phyloP scores from a whole-genome alignment of 148 eudicot genomes.

The Arbutus unedo region DNA sequence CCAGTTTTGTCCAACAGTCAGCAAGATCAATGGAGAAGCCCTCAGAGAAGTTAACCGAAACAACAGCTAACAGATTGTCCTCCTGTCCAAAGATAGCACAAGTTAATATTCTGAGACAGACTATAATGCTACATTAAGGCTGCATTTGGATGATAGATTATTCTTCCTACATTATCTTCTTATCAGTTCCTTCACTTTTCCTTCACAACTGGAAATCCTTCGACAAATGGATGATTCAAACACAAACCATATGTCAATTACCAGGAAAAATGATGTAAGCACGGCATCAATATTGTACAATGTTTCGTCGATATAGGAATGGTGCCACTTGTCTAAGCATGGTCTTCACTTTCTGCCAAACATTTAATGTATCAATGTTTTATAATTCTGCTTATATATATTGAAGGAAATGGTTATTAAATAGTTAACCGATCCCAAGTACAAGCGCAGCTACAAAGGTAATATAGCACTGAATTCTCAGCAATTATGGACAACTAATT shows the following conservation, averaged over 20 bases:
- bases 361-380: background rate
- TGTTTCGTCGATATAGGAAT: background rate
- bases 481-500: background rate
- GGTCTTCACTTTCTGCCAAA: background rate
- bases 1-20: slow-evolving; percentile 64
- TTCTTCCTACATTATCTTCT: background rate
- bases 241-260: background rate
- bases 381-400: background rate
- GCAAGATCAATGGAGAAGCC: slow-evolving; percentile 53
- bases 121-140: background rate
- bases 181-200: background rate
- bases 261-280: background rate
- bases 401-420: background rate
- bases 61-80: slow-evolving; percentile 51
- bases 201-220: background rate
- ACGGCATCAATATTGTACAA: background rate
- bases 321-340: background rate
- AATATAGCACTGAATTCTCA: background rate
- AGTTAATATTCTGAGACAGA: background rate
- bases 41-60: slow-evolving; percentile 67
- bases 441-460: background rate
- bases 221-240: background rate
- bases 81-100: slow-evolving; percentile 39
- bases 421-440: background rate
- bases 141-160: background rate